Base-by-base conservation (phyloP, 1,284 basidiomycete genomes). In the Sutorius eximius region DNA sequence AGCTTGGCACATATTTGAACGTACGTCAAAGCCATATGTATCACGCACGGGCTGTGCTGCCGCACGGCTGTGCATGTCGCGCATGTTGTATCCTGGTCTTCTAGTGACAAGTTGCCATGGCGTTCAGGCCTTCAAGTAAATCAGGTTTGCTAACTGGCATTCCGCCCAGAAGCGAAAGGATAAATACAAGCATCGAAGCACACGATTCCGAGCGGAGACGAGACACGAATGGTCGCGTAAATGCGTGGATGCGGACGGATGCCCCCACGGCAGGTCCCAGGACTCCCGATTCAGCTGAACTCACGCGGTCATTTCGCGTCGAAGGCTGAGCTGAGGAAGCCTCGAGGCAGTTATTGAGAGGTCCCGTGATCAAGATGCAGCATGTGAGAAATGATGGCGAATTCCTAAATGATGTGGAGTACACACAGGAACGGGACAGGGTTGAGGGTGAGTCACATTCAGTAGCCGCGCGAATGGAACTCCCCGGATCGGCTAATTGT, bases 221-320 rank as follows among this genome's bases (percentile, higher is more conserved):
- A 24, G n/a, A 18, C 7, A 32, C 33, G 36, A 43, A 52, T 10
- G 16, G 33, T 36, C 27, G n/a, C 51, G 18, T 42, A 42, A 13
- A 29, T 20, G 51, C 22, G 18, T n/a, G 27, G 16, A n/a, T 40
- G 11, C 16, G 8, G 15, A 11, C 37, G 24, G 40, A 20, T 27
- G 5, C 34, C 22, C 22, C 15, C 5, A 20, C 34, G 59, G 43
- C 24, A 56, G 51, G 51, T 52, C 18, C 53, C 56, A 59, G 41
- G 3, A 32, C 37, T 57, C 60, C 56, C 36, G 48, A 63, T 57
- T 32, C 18, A 30, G 60, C 5, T 6, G 5, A 12, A 45, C 38
- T 65, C 64, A 51, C 65, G 67, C 64, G 65, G 64, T 66, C 65
- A 66, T 66, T 55, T 68, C 65, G 65, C 62, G 62, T 53, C 40